phyloP scores from a whole-genome alignment of 1,284 basidiomycete genomes.

The Ustilago nuda region DNA sequence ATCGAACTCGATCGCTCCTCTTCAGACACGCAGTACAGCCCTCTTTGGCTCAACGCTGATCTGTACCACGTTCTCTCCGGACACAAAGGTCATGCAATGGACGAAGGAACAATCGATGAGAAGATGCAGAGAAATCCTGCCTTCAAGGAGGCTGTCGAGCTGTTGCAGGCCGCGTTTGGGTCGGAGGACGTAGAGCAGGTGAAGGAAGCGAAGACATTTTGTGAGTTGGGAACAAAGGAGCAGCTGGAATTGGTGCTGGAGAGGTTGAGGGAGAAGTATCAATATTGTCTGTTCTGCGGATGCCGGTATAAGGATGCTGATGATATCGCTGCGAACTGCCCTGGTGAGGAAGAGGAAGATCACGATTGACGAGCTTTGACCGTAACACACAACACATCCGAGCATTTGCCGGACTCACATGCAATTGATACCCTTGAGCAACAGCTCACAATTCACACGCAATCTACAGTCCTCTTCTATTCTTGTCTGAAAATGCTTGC shows the following conservation, averaged over 20 bases:
- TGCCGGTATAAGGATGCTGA: slow-evolving; percentile 28
- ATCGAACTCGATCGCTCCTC: slow-evolving; percentile 36
- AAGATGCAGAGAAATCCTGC: slow-evolving; percentile 21
- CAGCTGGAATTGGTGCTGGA: slow-evolving; percentile 41
- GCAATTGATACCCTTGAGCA: slow-evolving; percentile 24
- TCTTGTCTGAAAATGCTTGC: slow-evolving; percentile 5
- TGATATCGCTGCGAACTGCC: slow-evolving; percentile 37
- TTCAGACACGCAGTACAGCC: slow-evolving; percentile 37
- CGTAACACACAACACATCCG: background rate
- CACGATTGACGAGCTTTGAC: slow-evolving; percentile 32
- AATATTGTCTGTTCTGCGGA: slow-evolving; percentile 54
- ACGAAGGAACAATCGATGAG: slow-evolving; percentile 26
- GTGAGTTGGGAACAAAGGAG: slow-evolving; percentile 8
- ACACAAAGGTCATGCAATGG: slow-evolving; percentile 2
- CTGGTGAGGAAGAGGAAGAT: slow-evolving; percentile 45
- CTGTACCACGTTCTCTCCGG: slow-evolving; percentile 28
- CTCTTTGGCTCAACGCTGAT: slow-evolving; percentile 50
- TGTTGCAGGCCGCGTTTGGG: slow-evolving; percentile 30
- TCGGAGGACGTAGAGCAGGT: background rate
- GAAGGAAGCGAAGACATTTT: slow-evolving; percentile 28
- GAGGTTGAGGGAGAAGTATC: slow-evolving; percentile 26
- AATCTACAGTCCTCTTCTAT: background rate
- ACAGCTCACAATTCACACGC: slow-evolving; percentile 5
- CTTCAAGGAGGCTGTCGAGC: slow-evolving; percentile 25
- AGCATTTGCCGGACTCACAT: background rate